phyloP scores from a whole-genome alignment of 176 grass and related monocot species.

The Oropetium thomaeum region DNA sequence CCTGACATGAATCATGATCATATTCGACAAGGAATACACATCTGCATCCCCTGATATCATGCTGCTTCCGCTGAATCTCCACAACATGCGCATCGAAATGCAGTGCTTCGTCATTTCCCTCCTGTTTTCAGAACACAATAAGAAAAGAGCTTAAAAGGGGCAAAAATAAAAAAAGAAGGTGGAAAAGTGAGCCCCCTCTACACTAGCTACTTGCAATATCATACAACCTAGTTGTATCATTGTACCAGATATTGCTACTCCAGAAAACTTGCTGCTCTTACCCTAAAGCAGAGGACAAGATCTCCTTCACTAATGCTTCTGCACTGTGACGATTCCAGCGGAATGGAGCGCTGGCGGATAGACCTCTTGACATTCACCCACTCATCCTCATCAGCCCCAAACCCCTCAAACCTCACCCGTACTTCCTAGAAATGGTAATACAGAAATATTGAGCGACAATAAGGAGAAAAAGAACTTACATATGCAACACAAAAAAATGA shows the following conservation, averaged over 20 bases:
- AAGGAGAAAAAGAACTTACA: neutral
- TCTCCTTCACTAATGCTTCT: slow-evolving; percentile 53
- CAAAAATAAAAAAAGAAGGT: neutral
- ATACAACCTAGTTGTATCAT: neutral
- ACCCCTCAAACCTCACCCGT: slow-evolving; percentile 78
- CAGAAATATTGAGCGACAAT: slow-evolving; percentile 1
- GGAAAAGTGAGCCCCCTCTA: neutral
- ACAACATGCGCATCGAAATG: slow-evolving; percentile 86
- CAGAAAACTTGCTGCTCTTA: slow-evolving; percentile 1
- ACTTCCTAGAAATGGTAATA: slow-evolving; percentile 70
- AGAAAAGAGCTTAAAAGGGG: neutral
- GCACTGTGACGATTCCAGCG: slow-evolving; percentile 80
- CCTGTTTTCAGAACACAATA: slow-evolving; percentile 39
- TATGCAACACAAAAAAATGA: neutral
- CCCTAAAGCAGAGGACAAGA: slow-evolving; percentile 90
- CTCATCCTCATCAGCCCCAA: slow-evolving; percentile 91
- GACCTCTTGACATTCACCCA: slow-evolving; percentile 83
- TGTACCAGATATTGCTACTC: neutral
- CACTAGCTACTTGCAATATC: neutral
- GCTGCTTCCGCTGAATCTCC: slow-evolving; percentile 65
- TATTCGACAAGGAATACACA: slow-evolving; percentile 80
- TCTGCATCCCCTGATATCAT: slow-evolving; percentile 95
- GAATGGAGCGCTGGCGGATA: slow-evolving; percentile 85
- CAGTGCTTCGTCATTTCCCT: slow-evolving; percentile 65
- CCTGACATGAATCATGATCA: slow-evolving; percentile 76